Percentiles rank a stretch among this genome's conserved stretches.
Conservation (phyloP, 371 early-diverging fungal genomes). For the Apophysomyces elegans region DNA sequence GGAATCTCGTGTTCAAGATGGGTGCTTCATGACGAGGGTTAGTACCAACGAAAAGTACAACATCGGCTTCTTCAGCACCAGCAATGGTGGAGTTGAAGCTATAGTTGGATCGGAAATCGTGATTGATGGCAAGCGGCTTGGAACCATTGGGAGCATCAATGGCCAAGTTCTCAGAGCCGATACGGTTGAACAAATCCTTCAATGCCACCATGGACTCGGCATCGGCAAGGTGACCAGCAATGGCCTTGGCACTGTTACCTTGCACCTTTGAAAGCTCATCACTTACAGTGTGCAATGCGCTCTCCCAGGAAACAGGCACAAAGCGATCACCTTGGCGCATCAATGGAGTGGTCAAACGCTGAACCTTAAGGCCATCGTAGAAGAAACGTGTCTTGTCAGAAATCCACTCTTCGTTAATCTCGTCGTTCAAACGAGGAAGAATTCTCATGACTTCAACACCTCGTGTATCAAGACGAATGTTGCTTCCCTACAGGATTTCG, state of each 20-base stretch:
- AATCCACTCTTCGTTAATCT: conserved; percentile 98
- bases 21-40: conserved; percentile 98
- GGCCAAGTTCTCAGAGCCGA: conserved; percentile 84
- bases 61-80: conserved; percentile 93
- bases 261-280: conserved; percentile 60
- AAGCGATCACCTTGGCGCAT: conserved; percentile 86
- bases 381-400: conserved; percentile 97
- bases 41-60: conserved; percentile 88
- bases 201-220: conserved; percentile 82
- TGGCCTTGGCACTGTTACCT: conserved; percentile 74
- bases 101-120: conserved; percentile 92
- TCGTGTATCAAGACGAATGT: conserved; percentile 95
- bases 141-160: conserved; percentile 72
- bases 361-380: conserved; percentile 94
- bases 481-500: conserved; percentile 57
- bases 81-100: conserved; percentile 83
- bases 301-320: conserved; percentile 85
- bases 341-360: conserved; percentile 92
- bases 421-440: conserved; percentile 94
- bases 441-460: conserved; percentile 97
- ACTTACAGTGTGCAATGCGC: conserved; percentile 81
- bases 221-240: conserved; percentile 95
- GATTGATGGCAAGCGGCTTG: conserved; percentile 62
- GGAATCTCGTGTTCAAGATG: conserved; percentile 93
- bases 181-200: conserved; percentile 91